A percentile compares a stretch with the other conserved stretches of the same genome.
Conservation (phyloP, 768 basidiomycete genomes). For the Mycena vitilis region DNA sequence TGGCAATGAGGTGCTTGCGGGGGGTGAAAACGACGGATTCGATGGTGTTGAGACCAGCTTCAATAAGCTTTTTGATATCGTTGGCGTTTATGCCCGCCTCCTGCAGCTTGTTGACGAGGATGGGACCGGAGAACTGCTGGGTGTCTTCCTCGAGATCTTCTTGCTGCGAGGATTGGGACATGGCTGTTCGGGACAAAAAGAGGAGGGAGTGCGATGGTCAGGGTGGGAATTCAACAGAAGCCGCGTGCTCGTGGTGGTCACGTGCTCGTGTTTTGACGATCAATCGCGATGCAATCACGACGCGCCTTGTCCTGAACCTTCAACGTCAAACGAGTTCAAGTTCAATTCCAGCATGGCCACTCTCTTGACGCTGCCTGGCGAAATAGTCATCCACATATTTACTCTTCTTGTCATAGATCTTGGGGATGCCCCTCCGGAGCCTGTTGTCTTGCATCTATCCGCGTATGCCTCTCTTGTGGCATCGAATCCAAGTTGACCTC, state of each 20-base stretch:
- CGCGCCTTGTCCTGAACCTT: too few species aligned
- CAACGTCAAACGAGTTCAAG: too few species aligned
- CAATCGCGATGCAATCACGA: too few species aligned
- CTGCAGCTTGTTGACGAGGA: constrained; percentile 86
- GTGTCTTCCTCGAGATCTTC: constrained; percentile 54
- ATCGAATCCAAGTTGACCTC: constrained; percentile 23
- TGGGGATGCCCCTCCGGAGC: constrained; percentile 11
- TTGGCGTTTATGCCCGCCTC: constrained; percentile 90
- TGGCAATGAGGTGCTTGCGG: constrained; percentile 89
- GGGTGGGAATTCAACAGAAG: neutral
- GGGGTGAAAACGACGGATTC: constrained; percentile 97
- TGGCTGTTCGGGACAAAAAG: constrained; percentile 37
- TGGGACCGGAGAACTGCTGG: constrained; percentile 77
- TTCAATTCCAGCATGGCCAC: too few species aligned
- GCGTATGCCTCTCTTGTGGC: constrained; percentile 14
- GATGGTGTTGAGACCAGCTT: constrained; percentile 93
- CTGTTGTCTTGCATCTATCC: constrained; percentile 11
- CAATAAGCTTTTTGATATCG: constrained; percentile 94
- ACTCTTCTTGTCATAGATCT: constrained; percentile 1
- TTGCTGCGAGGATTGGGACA: constrained; percentile 72
- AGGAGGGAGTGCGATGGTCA: neutral
- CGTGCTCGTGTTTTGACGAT: neutral
- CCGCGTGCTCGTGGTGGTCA: neutral
- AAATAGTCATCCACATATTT: constrained; percentile 32
- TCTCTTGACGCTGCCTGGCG: constrained; percentile 25